phyloP scores from a whole-genome alignment of 2,329 filamentous ascomycete genomes.

The Aspergillus novoparasiticus region DNA sequence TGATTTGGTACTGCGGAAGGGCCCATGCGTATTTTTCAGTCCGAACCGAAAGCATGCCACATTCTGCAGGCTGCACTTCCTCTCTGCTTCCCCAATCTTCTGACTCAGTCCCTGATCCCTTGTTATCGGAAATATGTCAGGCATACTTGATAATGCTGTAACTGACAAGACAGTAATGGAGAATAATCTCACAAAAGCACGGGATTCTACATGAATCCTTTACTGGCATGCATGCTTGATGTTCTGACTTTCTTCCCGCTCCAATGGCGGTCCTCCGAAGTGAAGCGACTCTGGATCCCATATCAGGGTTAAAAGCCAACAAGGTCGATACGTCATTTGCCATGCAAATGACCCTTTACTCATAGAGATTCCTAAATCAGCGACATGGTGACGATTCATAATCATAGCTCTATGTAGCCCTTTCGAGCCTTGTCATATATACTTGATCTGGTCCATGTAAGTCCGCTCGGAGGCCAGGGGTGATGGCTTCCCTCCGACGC shows the following conservation, averaged over 20 bases:
- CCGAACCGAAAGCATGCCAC: slow-evolving; percentile 1
- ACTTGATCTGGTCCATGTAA: not conserved
- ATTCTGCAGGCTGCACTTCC: slow-evolving; percentile 5
- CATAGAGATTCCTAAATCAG: not conserved
- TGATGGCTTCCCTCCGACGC: too few relatives aligned
- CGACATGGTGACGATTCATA: not conserved
- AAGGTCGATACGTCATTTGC: not conserved
- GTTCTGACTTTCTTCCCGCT: not conserved
- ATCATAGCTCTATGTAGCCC: not conserved
- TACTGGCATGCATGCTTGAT: not conserved
- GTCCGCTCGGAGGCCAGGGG: too few relatives aligned
- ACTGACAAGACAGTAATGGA: not conserved
- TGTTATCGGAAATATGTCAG: not conserved
- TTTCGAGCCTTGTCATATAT: not conserved
- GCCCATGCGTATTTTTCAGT: slow-evolving; percentile 18
- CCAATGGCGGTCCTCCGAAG: not conserved
- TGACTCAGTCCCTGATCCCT: not conserved
- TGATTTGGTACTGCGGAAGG: not conserved
- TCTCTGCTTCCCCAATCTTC: not conserved
- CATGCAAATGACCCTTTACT: not conserved
- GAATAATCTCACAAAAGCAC: not conserved
- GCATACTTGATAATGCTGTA: not conserved
- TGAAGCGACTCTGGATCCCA: not conserved
- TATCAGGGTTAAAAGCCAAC: not conserved
- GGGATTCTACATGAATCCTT: not conserved